Evolutionary conservation across 2,329 filamentous ascomycete species (phyloP).

Genomic region (Colletotrichum destructivum): DNA sequence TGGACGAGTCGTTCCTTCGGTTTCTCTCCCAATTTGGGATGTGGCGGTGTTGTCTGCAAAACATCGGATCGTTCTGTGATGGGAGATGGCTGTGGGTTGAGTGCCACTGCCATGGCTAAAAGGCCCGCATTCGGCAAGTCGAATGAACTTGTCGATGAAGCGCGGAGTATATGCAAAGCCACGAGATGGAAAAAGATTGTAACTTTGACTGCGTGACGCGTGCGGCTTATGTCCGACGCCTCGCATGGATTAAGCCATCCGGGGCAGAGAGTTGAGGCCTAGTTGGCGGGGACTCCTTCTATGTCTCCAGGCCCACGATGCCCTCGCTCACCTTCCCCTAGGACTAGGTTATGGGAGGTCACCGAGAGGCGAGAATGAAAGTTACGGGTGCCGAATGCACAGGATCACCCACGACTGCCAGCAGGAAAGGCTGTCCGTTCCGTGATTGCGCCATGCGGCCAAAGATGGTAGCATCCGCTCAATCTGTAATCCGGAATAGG

Average conservation of each 20-base stretch:
- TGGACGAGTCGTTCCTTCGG: background rate
- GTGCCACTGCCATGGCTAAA: slow-evolving; percentile 18
- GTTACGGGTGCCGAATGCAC: slow-evolving; percentile 18
- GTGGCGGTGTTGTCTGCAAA: slow-evolving; percentile 18
- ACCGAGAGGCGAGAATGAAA: slow-evolving; percentile 12
- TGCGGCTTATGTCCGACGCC: slow-evolving; percentile 25
- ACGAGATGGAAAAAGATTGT: background rate
- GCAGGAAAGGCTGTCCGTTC: slow-evolving; percentile 5
- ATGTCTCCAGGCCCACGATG: slow-evolving; percentile 29
- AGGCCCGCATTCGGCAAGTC: slow-evolving; percentile 1
- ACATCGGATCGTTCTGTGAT: slow-evolving; percentile 15
- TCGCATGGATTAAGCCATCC: slow-evolving; percentile 11
- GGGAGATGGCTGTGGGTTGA: background rate
- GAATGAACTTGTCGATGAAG: slow-evolving; percentile 4
- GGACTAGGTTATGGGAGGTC: slow-evolving; percentile 22
- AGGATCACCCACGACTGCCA: slow-evolving; percentile 16
- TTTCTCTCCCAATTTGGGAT: background rate
- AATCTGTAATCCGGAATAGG: background rate
- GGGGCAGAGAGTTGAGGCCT: slow-evolving; percentile 16
- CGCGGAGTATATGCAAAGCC: slow-evolving; percentile 3
- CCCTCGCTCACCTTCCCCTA: slow-evolving; percentile 11
- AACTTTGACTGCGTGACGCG: slow-evolving; percentile 18
- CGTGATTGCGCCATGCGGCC: slow-evolving; percentile 3
- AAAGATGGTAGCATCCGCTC: slow-evolving; percentile 10
- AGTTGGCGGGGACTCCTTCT: slow-evolving; percentile 7